Conservation (phyloP, 2,329 filamentous ascomycete species). For the Arthrinium phaeospermum region DNA sequence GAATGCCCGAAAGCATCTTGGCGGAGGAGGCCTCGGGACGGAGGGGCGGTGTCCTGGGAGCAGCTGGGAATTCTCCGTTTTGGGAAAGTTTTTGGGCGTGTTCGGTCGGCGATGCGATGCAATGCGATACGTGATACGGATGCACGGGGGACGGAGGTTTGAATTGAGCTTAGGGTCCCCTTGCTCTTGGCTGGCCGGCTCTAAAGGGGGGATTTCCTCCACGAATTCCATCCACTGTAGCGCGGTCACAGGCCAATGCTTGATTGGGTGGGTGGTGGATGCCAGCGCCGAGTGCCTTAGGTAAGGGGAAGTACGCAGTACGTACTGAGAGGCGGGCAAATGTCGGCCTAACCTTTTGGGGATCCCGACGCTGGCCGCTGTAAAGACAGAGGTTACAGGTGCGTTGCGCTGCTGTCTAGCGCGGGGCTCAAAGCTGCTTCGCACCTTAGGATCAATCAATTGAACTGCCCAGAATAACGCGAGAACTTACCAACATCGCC, state of each 20-base stretch:
- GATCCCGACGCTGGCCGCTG: background rate
- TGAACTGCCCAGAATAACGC: background rate
- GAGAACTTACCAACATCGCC: background rate
- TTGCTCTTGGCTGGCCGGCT: constrained; percentile 11
- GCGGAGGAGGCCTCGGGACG: background rate
- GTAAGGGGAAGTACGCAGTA: background rate
- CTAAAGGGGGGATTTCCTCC: constrained; percentile 14
- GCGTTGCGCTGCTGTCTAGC: background rate
- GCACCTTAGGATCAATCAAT: background rate
- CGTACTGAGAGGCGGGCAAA: background rate
- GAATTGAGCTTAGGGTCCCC: constrained; percentile 10
- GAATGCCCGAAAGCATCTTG: constrained; percentile 90
- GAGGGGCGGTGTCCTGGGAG: background rate
- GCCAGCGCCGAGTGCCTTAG: background rate
- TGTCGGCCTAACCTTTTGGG: constrained; percentile 2
- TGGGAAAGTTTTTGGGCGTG: background rate
- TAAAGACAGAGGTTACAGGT: background rate
- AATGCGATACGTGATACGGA: constrained; percentile 4
- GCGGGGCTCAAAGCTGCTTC: background rate
- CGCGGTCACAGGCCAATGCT: constrained; percentile 9
- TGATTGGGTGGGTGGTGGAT: background rate
- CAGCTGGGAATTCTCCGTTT: background rate
- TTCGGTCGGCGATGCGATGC: background rate
- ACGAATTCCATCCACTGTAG: constrained; percentile 6
- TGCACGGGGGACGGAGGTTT: constrained; percentile 15